Percentiles rank a stretch among this genome's conserved stretches.
These are phyloP conservation scores for Hyaloscypha finlandica DNA, from an alignment of 495 filamentous ascomycete species.

Conservation along the genomic window DNA sequence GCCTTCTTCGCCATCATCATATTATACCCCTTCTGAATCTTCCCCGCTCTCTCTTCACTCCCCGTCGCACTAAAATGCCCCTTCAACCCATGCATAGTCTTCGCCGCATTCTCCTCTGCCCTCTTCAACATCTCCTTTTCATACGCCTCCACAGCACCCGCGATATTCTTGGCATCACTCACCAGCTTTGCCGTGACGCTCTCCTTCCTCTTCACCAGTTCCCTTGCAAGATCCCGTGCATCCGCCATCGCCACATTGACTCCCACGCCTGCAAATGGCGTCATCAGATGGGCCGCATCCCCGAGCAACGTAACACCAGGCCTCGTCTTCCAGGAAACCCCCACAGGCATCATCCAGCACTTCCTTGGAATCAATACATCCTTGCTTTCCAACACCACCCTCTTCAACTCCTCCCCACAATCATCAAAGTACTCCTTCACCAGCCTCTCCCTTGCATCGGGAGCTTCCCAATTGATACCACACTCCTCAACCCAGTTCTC, in stretches of 20 bases:
- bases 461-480: slow-evolving; percentile 36
- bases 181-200: slow-evolving; percentile 21
- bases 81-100: slow-evolving; percentile 29
- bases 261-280: slow-evolving; percentile 60
- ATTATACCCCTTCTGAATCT: too few relatives aligned
- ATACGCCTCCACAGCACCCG: slow-evolving; percentile 36
- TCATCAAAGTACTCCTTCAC: slow-evolving; percentile 39
- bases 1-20: too few relatives aligned
- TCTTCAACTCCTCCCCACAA: slow-evolving; percentile 39
- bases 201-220: slow-evolving; percentile 8
- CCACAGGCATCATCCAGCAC: slow-evolving; percentile 55
- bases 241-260: slow-evolving; percentile 62
- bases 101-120: slow-evolving; percentile 34
- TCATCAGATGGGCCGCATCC: slow-evolving; percentile 65
- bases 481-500: slow-evolving; percentile 35
- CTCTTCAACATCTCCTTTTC: slow-evolving; percentile 41
- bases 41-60: neutral
- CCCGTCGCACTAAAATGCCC: slow-evolving; percentile 31
- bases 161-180: slow-evolving; percentile 23
- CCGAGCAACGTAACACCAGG: slow-evolving; percentile 55
- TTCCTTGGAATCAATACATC: slow-evolving; percentile 39
- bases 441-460: slow-evolving; percentile 36
- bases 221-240: slow-evolving; percentile 49
- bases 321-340: slow-evolving; percentile 46
- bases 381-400: slow-evolving; percentile 43